These are phyloP conservation scores for Cairneyella variabilis DNA, from an alignment of 495 filamentous ascomycete genomes.

Conservation along the genomic window DNA sequence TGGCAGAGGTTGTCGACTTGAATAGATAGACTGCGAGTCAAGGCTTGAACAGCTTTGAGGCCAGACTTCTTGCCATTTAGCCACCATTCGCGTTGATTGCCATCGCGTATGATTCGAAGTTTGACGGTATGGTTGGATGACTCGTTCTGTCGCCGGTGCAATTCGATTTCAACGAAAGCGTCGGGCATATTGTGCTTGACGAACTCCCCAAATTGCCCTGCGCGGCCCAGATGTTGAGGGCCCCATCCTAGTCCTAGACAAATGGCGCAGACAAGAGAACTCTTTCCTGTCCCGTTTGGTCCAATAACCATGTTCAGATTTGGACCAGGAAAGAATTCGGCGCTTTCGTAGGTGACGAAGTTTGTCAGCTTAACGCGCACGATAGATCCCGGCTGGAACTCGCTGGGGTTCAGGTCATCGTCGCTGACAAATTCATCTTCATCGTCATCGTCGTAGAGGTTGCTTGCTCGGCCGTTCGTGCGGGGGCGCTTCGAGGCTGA, in stretches of 20 bases:
- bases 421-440: conserved; percentile 7
- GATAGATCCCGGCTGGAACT: conserved; percentile 77
- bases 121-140: conserved; percentile 66
- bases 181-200: conserved; percentile 83
- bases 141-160: conserved; percentile 53
- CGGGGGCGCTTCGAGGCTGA: conserved; percentile 20
- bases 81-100: conserved; percentile 71
- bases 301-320: conserved; percentile 99
- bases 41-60: conserved; percentile 54
- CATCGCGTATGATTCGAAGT: conserved; percentile 73
- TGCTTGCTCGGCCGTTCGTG: conserved; percentile 14
- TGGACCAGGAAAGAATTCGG: conserved; percentile 85
- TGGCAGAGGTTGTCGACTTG: conserved; percentile 98
- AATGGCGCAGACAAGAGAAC: conserved; percentile 95
- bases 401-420: background rate
- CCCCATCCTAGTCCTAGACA: conserved; percentile 88
- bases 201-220: conserved; percentile 81
- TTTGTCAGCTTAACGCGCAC: conserved; percentile 82
- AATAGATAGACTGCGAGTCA: conserved; percentile 70
- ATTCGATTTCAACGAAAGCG: conserved; percentile 85
- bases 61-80: conserved; percentile 59
- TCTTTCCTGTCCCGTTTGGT: conserved; percentile 96
- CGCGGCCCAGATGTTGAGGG: conserved; percentile 79
- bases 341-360: conserved; percentile 92
- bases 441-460: conserved; percentile 6